Evolutionary conservation across 345 rosid genomes (phyloP).

Genomic region (Conringia planisiliqua): DNA sequence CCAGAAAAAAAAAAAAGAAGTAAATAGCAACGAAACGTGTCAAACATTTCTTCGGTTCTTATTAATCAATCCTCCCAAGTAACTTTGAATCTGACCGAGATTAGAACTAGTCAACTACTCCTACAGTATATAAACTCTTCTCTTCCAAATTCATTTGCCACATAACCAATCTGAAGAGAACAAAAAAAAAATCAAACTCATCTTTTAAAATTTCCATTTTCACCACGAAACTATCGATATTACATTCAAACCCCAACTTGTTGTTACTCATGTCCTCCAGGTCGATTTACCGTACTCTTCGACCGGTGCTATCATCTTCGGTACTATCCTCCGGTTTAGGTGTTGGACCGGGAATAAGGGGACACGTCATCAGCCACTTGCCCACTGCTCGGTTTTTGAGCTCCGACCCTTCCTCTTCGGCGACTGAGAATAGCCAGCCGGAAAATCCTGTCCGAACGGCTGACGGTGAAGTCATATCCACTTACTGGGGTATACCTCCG

Average conservation of each 20-base stretch:
- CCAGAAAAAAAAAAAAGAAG: neutral
- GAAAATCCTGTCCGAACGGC: constrained; percentile 8
- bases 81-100: constrained; percentile 30
- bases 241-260: neutral
- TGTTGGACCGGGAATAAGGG: neutral
- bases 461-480: constrained; percentile 33
- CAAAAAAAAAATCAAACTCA: neutral
- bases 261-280: constrained; percentile 14
- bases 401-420: constrained; percentile 23
- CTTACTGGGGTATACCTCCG: constrained; percentile 59
- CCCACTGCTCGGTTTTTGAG: neutral
- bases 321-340: constrained; percentile 26
- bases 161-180: neutral
- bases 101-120: neutral
- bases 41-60: constrained; percentile 11
- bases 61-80: constrained; percentile 19
- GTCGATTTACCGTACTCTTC: constrained; percentile 23
- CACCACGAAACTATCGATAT: neutral
- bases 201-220: neutral
- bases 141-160: neutral
- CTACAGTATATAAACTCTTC: neutral
- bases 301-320: constrained; percentile 31
- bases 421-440: neutral
- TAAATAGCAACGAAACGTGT: constrained; percentile 12
- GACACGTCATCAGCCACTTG: constrained; percentile 1